A percentile compares a stretch with the other conserved stretches of the same genome.
These are phyloP conservation scores for Fusarium tuaranense DNA, from an alignment of 2,329 filamentous ascomycete genomes.

Conservation along the genomic window DNA sequence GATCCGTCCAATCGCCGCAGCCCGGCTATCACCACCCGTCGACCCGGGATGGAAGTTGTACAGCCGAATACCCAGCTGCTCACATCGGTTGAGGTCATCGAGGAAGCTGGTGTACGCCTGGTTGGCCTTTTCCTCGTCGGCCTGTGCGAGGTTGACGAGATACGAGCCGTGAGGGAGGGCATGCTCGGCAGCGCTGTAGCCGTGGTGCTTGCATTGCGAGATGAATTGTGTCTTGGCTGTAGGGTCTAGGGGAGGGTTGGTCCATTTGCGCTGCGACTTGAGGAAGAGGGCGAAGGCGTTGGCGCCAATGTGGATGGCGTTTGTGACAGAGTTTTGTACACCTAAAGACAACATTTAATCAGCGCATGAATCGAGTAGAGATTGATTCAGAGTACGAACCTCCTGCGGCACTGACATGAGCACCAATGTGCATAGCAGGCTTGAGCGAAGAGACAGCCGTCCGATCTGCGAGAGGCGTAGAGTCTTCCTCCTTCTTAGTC, in stretches of 20 bases:
- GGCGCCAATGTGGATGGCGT: slow-evolving; percentile 83
- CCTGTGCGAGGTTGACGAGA: slow-evolving; percentile 93
- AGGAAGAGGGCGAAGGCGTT: slow-evolving; percentile 96
- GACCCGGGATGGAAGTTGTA: slow-evolving; percentile 99
- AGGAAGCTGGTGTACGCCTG: slow-evolving; percentile 90
- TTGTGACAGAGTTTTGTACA: slow-evolving; percentile 87
- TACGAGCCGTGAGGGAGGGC: slow-evolving; percentile 95
- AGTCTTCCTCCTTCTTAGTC: slow-evolving; percentile 55
- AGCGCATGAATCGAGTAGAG: slow-evolving; percentile 7
- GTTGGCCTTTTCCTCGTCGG: slow-evolving; percentile 80
- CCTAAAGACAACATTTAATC: slow-evolving; percentile 60
- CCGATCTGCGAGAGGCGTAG: slow-evolving; percentile 75
- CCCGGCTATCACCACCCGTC: slow-evolving; percentile 74
- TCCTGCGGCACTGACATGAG: slow-evolving; percentile 91
- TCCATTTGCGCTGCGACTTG: slow-evolving; percentile 97
- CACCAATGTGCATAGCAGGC: slow-evolving; percentile 83
- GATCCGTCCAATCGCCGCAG: slow-evolving; percentile 81
- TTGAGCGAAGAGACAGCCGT: slow-evolving; percentile 74
- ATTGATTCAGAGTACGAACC: slow-evolving; percentile 61
- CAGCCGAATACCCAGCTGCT: slow-evolving; percentile 85
- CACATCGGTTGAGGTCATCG: slow-evolving; percentile 88
- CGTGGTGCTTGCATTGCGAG: slow-evolving; percentile 73
- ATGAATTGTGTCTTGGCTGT: slow-evolving; percentile 78
- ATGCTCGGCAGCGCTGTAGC: slow-evolving; percentile 77
- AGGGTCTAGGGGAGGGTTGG: slow-evolving; percentile 79